Base-by-base conservation (phyloP, 768 basidiomycete genomes). In the Boletus sensibilis region DNA sequence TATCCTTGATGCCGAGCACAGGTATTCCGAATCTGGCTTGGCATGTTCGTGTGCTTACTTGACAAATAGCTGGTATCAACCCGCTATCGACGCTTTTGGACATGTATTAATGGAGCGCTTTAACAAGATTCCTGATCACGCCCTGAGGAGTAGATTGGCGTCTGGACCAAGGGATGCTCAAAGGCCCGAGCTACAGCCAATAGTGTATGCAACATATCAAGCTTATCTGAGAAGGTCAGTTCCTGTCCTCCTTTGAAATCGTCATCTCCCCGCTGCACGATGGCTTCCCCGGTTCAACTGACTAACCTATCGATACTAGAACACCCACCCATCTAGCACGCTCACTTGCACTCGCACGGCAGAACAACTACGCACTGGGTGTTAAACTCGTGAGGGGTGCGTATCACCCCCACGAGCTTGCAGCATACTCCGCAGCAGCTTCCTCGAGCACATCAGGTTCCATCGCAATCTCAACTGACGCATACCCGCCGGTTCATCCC, bases 331-430 rank as follows among this genome's bases (percentile, higher is more conserved):
- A 92, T 61, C 80, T 97, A 5, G 73, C 72, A 0, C 82, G 83
- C 20, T 81, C 84, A 37, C 74, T 95, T 43, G 72, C 72, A 14
- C 87, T 90, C 49, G 89, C 94, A 4, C 76, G 81, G 58, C 69
- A 68, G 49, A 76, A 86, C 59, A 78, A 82, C 37, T 96, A 91
- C 67, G 78, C 88, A 0, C 79, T 96, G 0, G 94, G 94, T 11
- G 85, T 93, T 53, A 98, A 97, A 72, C 87, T 98, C 46, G 94
- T 97, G 31, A 84, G 94, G 23, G 94, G 94, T 0, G 94, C 94
- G 3, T 98, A 98, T 71, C 92, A 94, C 65, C 78, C 84, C 0
- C 82, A 89, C 55, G 94, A 97, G 66, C 59, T 81, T 27, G 74
- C 78, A 5, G 83, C 83, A 2, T 79, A 68, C 35, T 37, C 56